A percentile compares a stretch with the other conserved stretches of the same genome.
phyloP scores from a whole-genome alignment of 2,329 filamentous ascomycete genomes.

The Alternaria novae-zelandiae region DNA sequence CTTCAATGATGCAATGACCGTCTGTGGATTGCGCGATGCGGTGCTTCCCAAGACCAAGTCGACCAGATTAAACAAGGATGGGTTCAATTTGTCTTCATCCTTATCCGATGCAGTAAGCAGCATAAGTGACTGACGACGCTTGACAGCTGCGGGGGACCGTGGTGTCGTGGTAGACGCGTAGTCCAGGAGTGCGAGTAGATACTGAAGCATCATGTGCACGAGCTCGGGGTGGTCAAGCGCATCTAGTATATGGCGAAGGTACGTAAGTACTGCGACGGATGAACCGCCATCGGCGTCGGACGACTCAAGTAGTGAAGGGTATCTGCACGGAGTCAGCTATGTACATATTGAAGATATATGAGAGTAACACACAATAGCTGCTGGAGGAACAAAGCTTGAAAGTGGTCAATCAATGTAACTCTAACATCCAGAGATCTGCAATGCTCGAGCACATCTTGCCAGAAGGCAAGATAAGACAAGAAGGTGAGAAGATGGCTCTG shows the following conservation, averaged over 20 bases:
- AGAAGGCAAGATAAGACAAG: constrained; percentile 92
- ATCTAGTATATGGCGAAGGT: constrained; percentile 88
- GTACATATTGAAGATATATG: neutral
- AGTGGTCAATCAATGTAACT: constrained; percentile 92
- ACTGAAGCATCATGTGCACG: constrained; percentile 91
- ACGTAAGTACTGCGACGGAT: constrained; percentile 93
- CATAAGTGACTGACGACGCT: constrained; percentile 87
- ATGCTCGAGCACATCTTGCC: constrained; percentile 97
- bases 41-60: constrained; percentile 89
- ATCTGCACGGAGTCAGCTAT: constrained; percentile 60
- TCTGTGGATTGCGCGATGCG: constrained; percentile 83
- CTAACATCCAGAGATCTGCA: constrained; percentile 92
- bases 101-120: constrained; percentile 79
- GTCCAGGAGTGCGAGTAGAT: constrained; percentile 83
- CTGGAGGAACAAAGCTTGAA: constrained; percentile 94
- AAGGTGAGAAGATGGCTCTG: constrained; percentile 91
- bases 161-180: constrained; percentile 41
- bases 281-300: constrained; percentile 97
- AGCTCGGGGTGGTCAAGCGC: constrained; percentile 92
- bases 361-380: constrained; percentile 75
- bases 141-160: constrained; percentile 67
- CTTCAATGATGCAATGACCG: constrained; percentile 86
- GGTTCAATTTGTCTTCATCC: constrained; percentile 77
- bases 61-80: constrained; percentile 88
- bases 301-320: constrained; percentile 93